Evolutionary conservation across 2,329 filamentous ascomycete species (phyloP).

Genomic region (Aspergillus proliferans): DNA sequence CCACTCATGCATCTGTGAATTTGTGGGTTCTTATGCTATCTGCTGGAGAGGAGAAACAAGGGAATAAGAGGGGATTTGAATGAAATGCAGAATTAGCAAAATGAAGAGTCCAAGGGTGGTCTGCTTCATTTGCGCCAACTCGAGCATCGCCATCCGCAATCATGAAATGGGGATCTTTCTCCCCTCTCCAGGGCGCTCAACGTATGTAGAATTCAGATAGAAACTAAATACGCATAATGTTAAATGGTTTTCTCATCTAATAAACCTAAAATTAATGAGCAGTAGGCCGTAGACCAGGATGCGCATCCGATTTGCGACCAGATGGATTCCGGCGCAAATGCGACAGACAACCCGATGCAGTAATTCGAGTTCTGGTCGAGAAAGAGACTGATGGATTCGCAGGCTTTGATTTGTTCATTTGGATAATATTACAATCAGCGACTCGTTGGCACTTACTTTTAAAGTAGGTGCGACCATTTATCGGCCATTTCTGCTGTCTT

Average conservation of each 20-base stretch:
- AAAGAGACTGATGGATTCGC: background rate
- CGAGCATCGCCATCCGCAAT: background rate
- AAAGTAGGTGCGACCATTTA: slow-evolving; percentile 4
- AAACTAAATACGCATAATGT: too few species aligned
- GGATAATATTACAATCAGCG: background rate
- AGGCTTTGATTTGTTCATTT: background rate
- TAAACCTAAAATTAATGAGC: too few species aligned
- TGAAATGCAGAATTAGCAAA: too few species aligned
- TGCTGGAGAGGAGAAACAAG: background rate
- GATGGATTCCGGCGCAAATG: slow-evolving; percentile 2
- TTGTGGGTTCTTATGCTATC: slow-evolving; percentile 2
- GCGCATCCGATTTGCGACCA: slow-evolving; percentile 4
- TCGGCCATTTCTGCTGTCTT: slow-evolving; percentile 13
- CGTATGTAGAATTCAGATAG: too few species aligned
- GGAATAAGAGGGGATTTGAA: background rate
- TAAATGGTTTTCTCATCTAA: too few species aligned
- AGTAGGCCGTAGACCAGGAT: background rate
- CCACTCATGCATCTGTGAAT: slow-evolving; percentile 14
- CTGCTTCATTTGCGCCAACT: slow-evolving; percentile 13
- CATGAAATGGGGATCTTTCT: too few species aligned
- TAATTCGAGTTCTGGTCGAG: background rate
- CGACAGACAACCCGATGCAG: slow-evolving; percentile 1
- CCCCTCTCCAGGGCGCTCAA: too few species aligned
- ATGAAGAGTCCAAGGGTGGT: slow-evolving; percentile 3
- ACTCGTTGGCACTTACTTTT: too few species aligned